Base-by-base conservation (phyloP, 371 early-diverging fungal genomes). In the Lichtheimia corymbifera region DNA sequence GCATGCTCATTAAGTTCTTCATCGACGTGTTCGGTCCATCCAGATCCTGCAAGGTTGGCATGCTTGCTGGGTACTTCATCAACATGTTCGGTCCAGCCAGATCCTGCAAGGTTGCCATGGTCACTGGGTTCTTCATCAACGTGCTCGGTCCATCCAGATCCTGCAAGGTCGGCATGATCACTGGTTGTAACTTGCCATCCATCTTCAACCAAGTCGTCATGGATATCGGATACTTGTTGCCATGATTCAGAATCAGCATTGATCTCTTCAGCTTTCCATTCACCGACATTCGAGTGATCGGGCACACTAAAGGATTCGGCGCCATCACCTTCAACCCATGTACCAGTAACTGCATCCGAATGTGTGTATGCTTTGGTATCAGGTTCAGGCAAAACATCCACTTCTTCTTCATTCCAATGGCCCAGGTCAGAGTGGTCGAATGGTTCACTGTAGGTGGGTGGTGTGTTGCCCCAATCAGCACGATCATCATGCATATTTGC, bases 211-310 rank as follows among this genome's bases (percentile, higher is more conserved):
- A 9, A 0, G 35, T 35, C 35, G 35, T 35, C 35, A 11, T 35
- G 35, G 35, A 35, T 35, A 9, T 35, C 35, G 9, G 35, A 35
- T 9, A 35, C 35, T 35, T 35, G 35, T 35, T 35, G 35, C 35
- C 35, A 35, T 35, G 35, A 35, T 35, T 47, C 58, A 22, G 13
- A 11, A 9, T 49, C 50, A 14, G 30, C 45, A 15, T 58, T 49
- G 35, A 54, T 54, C 22, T 61, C 61, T 27, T 61, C 55, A 44
- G 55, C 61, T 18, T 44, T 28, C 61, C 61, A 61, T 24, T 53
- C 35, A 47, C 49, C 61, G 1, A 27, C 45, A 44, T 54, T 54
- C 15, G 60, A 59, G 28, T 59, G 60, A 30, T 59, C 60, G 9
- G 51, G 43, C 1, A 59, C 24, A 14, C 22, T 50, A 2, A 17